Evolutionary conservation across 148 eudicot species (phyloP).

Genomic region (Camellia lanceoleosa): DNA sequence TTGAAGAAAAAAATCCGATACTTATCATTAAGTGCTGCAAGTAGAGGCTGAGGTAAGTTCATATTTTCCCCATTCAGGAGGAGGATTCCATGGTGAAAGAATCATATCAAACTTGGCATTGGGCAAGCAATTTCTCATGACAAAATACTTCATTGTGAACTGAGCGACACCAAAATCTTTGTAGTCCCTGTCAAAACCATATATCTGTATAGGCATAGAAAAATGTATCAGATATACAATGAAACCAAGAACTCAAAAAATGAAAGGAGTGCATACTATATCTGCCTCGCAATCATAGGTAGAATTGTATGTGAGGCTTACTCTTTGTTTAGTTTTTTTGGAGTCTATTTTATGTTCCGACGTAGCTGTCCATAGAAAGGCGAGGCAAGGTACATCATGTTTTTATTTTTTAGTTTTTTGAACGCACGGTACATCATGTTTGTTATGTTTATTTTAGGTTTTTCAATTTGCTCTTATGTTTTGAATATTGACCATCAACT

Average conservation of each 20-base stretch:
- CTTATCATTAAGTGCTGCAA: not conserved
- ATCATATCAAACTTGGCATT: slow-evolving; percentile 93
- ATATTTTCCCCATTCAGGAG: slow-evolving; percentile 97
- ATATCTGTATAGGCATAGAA: slow-evolving; percentile 54
- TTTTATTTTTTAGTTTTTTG: no score
- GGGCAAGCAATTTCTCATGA: slow-evolving; percentile 81
- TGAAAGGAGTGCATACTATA: not conserved
- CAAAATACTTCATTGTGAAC: slow-evolving; percentile 80
- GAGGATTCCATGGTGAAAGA: slow-evolving; percentile 95
- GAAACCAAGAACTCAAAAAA: not conserved
- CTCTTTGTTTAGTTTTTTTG: no score
- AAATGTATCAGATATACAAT: slow-evolving; percentile 17
- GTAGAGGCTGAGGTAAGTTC: slow-evolving; percentile 20
- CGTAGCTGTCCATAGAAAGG: no score
- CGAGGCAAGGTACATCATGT: no score
- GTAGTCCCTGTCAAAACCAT: slow-evolving; percentile 92
- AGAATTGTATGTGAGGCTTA: no score
- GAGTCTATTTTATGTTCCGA: no score
- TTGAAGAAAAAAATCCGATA: no score
- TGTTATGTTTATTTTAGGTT: no score
- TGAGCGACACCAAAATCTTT: slow-evolving; percentile 89
- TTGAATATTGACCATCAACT: no score
- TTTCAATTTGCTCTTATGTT: no score
- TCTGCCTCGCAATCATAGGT: no score
- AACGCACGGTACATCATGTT: no score